These are phyloP conservation scores for Daldinia sp. DNA, from an alignment of 2,329 filamentous ascomycete genomes.

Conservation along the genomic window DNA sequence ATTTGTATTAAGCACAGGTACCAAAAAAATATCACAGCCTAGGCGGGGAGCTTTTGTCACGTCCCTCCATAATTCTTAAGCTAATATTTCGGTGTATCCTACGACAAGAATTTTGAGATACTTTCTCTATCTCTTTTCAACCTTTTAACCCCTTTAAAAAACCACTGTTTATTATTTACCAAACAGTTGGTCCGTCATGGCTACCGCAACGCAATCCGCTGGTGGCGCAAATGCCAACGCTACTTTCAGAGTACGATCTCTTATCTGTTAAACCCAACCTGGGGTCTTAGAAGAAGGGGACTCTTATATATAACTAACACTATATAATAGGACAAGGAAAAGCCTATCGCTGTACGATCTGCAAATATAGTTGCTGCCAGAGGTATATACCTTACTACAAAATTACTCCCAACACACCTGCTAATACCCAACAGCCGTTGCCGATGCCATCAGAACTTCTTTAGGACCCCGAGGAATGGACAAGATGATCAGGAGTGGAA, in stretches of 20 bases:
- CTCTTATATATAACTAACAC: constrained; percentile 36
- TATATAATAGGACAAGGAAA: constrained; percentile 81
- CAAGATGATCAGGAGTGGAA: constrained; percentile 98
- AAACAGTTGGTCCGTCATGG: constrained; percentile 52
- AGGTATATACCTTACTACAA: constrained; percentile 67
- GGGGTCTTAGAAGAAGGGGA: constrained; percentile 8
- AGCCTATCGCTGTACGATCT: constrained; percentile 95
- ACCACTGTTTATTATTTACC: not conserved
- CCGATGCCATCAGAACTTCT: constrained; percentile 97
- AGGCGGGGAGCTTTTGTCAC: constrained; percentile 34
- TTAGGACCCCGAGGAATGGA: constrained; percentile 97
- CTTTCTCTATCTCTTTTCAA: not conserved
- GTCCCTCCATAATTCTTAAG: constrained; percentile 2
- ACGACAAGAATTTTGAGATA: constrained; percentile 17
- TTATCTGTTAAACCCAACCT: constrained; percentile 43
- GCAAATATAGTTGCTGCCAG: constrained; percentile 97
- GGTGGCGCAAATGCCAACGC: constrained; percentile 60
- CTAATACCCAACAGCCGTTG: constrained; percentile 75
- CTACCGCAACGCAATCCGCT: constrained; percentile 59
- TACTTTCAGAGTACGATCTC: constrained; percentile 66
- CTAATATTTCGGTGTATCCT: not conserved
- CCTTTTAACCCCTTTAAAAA: not conserved
- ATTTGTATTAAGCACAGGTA: constrained; percentile 29
- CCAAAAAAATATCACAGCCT: constrained; percentile 41
- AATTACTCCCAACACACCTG: constrained; percentile 40